Conservation (phyloP, 2,329 filamentous ascomycete species). For the Byssochlamys sp. region DNA sequence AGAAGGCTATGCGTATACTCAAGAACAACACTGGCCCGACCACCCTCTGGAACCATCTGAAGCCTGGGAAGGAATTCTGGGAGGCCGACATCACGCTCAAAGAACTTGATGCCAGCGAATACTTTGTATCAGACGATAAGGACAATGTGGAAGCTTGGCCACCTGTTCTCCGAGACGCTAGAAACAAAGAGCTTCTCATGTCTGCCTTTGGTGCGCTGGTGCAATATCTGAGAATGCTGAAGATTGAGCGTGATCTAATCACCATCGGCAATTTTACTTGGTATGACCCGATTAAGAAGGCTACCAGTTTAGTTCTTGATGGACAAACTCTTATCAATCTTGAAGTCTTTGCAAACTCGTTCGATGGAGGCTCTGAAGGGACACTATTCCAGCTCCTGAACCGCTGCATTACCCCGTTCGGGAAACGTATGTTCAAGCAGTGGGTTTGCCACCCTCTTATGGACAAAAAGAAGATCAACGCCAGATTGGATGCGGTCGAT, state of each 20-base stretch:
- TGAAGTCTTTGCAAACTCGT: constrained; percentile 91
- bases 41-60: constrained; percentile 90
- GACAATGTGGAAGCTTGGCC: constrained; percentile 66
- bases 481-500: constrained; percentile 86
- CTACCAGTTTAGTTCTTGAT: constrained; percentile 80
- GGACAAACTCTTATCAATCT: constrained; percentile 95
- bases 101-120: constrained; percentile 68
- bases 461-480: constrained; percentile 79
- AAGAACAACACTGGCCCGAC: constrained; percentile 92
- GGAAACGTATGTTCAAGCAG: constrained; percentile 87
- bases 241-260: constrained; percentile 77
- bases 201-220: constrained; percentile 82
- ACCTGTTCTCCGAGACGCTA: constrained; percentile 58
- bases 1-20: constrained; percentile 81
- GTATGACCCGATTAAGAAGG: constrained; percentile 88
- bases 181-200: constrained; percentile 72
- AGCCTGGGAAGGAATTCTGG: constrained; percentile 82
- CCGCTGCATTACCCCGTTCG: constrained; percentile 89
- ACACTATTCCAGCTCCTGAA: constrained; percentile 87
- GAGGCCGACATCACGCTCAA: constrained; percentile 69
- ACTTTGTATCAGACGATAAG: constrained; percentile 57
- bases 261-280: constrained; percentile 82
- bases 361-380: constrained; percentile 73
- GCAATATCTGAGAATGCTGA: constrained; percentile 75
- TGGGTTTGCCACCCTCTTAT: constrained; percentile 96